Conservation (phyloP, 2,329 filamentous ascomycete species). For the Claviceps africana region DNA sequence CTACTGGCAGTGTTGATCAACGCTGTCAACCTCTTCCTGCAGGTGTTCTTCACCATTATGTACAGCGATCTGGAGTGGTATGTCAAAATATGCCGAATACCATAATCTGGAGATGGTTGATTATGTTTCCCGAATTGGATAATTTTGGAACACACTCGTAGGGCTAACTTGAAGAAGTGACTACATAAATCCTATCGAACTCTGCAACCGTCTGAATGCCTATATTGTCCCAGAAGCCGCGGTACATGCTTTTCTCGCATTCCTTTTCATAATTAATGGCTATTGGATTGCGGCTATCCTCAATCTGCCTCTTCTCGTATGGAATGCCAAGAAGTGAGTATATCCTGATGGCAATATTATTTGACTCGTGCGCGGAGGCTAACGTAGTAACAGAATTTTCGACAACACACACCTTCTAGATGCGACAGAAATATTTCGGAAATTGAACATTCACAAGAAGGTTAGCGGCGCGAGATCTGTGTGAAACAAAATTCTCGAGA, state of each 20-base stretch:
- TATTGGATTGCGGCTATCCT: conserved; percentile 92
- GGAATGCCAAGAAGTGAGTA: conserved; percentile 95
- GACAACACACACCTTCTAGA: conserved; percentile 96
- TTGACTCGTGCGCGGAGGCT: not conserved
- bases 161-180: conserved; percentile 45
- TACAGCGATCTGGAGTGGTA: conserved; percentile 99
- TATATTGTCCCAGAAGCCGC: conserved; percentile 98
- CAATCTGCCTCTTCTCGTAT: conserved; percentile 81
- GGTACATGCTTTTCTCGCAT: conserved; percentile 89
- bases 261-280: conserved; percentile 94
- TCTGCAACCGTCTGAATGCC: conserved; percentile 99
- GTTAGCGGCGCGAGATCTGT: conserved; percentile 27
- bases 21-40: conserved; percentile 97
- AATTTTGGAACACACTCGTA: not conserved
- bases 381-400: conserved; percentile 52
- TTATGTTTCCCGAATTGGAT: not conserved
- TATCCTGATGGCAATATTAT: conserved; percentile 11
- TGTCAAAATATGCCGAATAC: conserved; percentile 21
- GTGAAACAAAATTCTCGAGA: not conserved
- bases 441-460: conserved; percentile 98
- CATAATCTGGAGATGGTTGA: not conserved
- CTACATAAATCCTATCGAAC: conserved; percentile 99
- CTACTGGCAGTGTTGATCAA: conserved; percentile 97
- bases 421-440: conserved; percentile 97
- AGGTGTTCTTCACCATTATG: conserved; percentile 99